Evolutionary conservation across 768 basidiomycete species (phyloP), one percentile per base, ranked within the genome.

Genomic region (Leccinum truebloodii): DNA sequence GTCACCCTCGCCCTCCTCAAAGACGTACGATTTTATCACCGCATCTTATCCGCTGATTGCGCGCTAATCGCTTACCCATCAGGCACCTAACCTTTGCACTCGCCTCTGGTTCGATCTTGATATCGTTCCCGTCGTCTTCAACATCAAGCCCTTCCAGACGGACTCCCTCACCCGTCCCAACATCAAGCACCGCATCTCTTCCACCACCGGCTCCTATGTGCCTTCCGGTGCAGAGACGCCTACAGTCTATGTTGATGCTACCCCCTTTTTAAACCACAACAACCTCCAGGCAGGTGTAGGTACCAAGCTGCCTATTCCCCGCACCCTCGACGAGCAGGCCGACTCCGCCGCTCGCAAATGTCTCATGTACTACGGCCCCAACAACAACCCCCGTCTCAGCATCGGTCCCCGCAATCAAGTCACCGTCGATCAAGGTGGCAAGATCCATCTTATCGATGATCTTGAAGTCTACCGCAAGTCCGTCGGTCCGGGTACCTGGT

Each of bases 341-440:
- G 92, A 94, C 68, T 91, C 90, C 39, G 92, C 90, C 6, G 92
- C 87, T 35, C 88, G 92, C 71, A 94, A 94, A 72, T 87, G 86
- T 67, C 74, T 93, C 71, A 88, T 92, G 89, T 85, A 88, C 74
- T 92, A 84, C 66, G 90, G 90, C 20, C 90, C 91, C 20, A 81
- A 81, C 66, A 92, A 93, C 77, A 92, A 91, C 74, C 92, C 92
- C 24, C 87, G 92, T 65, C 81, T 94, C 28, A 84, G 78, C 71
- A 93, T 94, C 69, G 92, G 88, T 6, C 82, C 89, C 51, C 87
- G 90, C 64, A 93, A 95, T 73, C 89, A 91, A 67, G 94, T 95
- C 65, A 83, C 86, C 55, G 94, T 95, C 53, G 94, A 95, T 69
- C 87, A 90, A 35, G 91, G 80, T 44, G 92, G 92, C 8, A 89